A percentile compares a stretch with the other conserved stretches of the same genome.
Evolutionary conservation across 208 protist genomes (phyloP).

Genomic region (Phytomonas francai): DNA sequence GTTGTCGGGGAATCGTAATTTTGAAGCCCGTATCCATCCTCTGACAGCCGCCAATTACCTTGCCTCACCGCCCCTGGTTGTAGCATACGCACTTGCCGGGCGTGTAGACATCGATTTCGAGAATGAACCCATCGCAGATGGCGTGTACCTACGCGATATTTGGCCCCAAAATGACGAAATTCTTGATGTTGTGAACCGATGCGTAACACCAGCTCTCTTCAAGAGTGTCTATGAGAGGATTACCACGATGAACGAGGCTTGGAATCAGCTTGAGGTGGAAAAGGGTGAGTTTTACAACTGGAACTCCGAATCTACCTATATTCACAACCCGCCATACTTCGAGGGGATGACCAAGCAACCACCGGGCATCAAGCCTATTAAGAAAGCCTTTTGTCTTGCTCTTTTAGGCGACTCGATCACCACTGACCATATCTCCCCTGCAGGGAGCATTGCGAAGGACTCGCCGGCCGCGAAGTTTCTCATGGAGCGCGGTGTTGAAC

Average conservation of each 20-base stretch:
- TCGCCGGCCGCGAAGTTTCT: conserved; percentile 91
- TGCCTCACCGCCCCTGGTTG: conserved; percentile 93
- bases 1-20: conserved; percentile 96
- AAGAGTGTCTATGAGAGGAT: conserved; percentile 88
- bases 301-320: conserved; percentile 93
- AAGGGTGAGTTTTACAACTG: conserved; percentile 90
- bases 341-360: conserved; percentile 63
- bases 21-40: conserved; percentile 94
- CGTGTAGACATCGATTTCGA: conserved; percentile 93
- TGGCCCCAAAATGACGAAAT: conserved; percentile 93
- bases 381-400: conserved; percentile 81
- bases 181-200: conserved; percentile 48
- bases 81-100: conserved; percentile 94
- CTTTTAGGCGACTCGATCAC: conserved; percentile 95
- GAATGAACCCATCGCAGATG: conserved; percentile 80
- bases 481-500: conserved; percentile 64
- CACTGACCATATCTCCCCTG: conserved; percentile 95
- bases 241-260: conserved; percentile 83
- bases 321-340: conserved; percentile 95
- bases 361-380: conserved; percentile 46
- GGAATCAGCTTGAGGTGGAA: conserved; percentile 88
- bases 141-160: conserved; percentile 94
- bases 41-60: conserved; percentile 94
- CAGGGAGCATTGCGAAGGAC: conserved; percentile 93
- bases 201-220: conserved; percentile 89